phyloP scores from a whole-genome alignment of 2,329 filamentous ascomycete species.

The Penicillium vulpinum region DNA sequence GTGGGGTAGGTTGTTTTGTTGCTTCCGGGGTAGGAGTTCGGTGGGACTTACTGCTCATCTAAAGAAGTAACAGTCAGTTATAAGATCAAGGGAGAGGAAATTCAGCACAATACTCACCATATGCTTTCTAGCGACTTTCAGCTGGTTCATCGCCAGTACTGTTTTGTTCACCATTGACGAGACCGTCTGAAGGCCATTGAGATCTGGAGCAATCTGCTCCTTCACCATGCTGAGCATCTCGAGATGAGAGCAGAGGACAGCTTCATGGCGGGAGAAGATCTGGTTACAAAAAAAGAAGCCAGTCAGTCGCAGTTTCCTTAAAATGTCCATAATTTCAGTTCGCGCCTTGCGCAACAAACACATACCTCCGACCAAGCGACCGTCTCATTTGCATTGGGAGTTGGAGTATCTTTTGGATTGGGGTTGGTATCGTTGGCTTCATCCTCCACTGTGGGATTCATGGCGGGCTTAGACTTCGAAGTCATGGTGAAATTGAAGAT shows the following conservation, averaged over 20 bases:
- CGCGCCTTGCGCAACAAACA: neutral
- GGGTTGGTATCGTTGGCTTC: neutral
- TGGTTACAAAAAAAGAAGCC: slow-evolving; percentile 14
- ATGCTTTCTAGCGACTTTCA: slow-evolving; percentile 35
- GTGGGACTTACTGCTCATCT: slow-evolving; percentile 23
- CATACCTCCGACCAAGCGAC: slow-evolving; percentile 26
- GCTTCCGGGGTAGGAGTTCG: neutral
- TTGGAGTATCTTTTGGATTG: neutral
- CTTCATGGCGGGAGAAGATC: slow-evolving; percentile 46
- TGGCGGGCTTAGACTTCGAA: slow-evolving; percentile 1
- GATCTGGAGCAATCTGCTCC: slow-evolving; percentile 28
- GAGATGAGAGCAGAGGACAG: slow-evolving; percentile 41
- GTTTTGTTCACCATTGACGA: slow-evolving; percentile 42
- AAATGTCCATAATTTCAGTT: neutral
- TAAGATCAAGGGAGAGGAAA: too few relatives aligned
- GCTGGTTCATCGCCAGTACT: slow-evolving; percentile 39
- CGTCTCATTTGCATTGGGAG: neutral
- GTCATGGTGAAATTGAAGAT: slow-evolving; percentile 15
- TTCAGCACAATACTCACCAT: slow-evolving; percentile 32
- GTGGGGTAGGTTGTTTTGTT: neutral
- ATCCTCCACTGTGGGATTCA: slow-evolving; percentile 6
- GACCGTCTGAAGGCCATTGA: slow-evolving; percentile 33
- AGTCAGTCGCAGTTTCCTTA: neutral
- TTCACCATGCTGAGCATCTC: slow-evolving; percentile 40
- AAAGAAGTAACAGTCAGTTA: slow-evolving; percentile 4